phyloP scores from a whole-genome alignment of 2,329 filamentous ascomycete species.

The Hypoxylon sp. region DNA sequence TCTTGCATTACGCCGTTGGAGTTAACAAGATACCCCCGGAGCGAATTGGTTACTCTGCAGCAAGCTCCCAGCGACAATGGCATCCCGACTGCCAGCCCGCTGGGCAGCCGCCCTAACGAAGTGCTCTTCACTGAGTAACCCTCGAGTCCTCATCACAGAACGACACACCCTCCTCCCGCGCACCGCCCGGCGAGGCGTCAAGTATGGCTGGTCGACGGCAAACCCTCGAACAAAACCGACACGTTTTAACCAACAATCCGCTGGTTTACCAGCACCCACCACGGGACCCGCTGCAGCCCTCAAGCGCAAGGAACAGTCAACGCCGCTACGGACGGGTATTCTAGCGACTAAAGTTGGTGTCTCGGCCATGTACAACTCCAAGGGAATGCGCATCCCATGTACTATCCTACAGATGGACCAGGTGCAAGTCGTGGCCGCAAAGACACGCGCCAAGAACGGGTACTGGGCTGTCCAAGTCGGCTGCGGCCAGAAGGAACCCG shows the following conservation, averaged over 20 bases:
- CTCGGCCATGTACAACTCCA: slow-evolving; percentile 88
- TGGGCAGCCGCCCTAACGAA: slow-evolving; percentile 59
- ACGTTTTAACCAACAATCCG: slow-evolving; percentile 72
- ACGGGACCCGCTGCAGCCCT: slow-evolving; percentile 73
- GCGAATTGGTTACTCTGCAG: slow-evolving; percentile 35
- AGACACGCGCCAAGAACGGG: slow-evolving; percentile 84
- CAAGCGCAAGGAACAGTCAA: slow-evolving; percentile 69
- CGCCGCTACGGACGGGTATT: slow-evolving; percentile 81
- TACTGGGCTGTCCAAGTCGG: slow-evolving; percentile 97
- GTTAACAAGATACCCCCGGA: not conserved
- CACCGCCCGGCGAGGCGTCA: slow-evolving; percentile 65
- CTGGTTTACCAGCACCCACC: slow-evolving; percentile 70
- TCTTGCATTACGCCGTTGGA: not conserved
- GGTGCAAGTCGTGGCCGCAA: slow-evolving; percentile 89
- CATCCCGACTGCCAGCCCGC: slow-evolving; percentile 62
- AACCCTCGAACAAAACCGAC: slow-evolving; percentile 66
- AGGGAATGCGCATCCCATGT: slow-evolving; percentile 83
- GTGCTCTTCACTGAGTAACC: slow-evolving; percentile 49
- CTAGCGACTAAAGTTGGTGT: slow-evolving; percentile 95
- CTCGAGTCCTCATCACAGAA: slow-evolving; percentile 53
- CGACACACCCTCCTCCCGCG: slow-evolving; percentile 61
- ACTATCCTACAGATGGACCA: slow-evolving; percentile 95
- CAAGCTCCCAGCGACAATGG: slow-evolving; percentile 57
- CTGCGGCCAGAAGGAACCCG: slow-evolving; percentile 78
- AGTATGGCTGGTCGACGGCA: slow-evolving; percentile 74